Conservation (phyloP, 139 green algal genomes). For the Nannochloris sp. region DNA sequence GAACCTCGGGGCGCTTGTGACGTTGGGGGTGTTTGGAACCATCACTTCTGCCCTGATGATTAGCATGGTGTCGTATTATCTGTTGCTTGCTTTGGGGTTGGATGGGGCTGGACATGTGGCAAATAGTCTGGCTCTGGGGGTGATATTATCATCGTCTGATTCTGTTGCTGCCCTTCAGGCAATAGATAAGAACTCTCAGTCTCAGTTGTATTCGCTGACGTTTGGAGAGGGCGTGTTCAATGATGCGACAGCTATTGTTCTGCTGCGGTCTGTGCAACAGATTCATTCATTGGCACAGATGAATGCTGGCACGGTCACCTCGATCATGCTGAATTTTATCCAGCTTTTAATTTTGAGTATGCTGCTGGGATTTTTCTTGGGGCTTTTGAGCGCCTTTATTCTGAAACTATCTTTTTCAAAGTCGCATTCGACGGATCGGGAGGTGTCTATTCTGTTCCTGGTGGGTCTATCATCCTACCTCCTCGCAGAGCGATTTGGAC, state of each 20-base stretch:
- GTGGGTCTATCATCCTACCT: constrained; percentile 62
- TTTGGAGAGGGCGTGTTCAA: constrained; percentile 93
- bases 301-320: constrained; percentile 6
- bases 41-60: constrained; percentile 27
- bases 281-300: constrained; percentile 26
- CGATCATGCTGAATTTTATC: constrained; percentile 14
- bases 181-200: constrained; percentile 31
- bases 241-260: constrained; percentile 76
- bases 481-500: constrained; percentile 47
- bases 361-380: constrained; percentile 21
- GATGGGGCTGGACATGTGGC: not conserved
- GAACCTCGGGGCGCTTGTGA: constrained; percentile 57
- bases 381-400: constrained; percentile 28
- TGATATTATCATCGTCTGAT: constrained; percentile 84
- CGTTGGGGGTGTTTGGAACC: constrained; percentile 61
- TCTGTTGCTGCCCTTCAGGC: constrained; percentile 81
- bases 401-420: constrained; percentile 24
- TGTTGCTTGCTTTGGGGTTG: not conserved
- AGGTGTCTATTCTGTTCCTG: constrained; percentile 52
- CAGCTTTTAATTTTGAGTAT: constrained; percentile 23
- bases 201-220: constrained; percentile 76
- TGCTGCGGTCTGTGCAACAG: constrained; percentile 65
- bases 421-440: constrained; percentile 28
- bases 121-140: constrained; percentile 67
- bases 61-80: not conserved